phyloP scores from a whole-genome alignment of 176 grass and related monocot species.

The Calamus simplicifolius region DNA sequence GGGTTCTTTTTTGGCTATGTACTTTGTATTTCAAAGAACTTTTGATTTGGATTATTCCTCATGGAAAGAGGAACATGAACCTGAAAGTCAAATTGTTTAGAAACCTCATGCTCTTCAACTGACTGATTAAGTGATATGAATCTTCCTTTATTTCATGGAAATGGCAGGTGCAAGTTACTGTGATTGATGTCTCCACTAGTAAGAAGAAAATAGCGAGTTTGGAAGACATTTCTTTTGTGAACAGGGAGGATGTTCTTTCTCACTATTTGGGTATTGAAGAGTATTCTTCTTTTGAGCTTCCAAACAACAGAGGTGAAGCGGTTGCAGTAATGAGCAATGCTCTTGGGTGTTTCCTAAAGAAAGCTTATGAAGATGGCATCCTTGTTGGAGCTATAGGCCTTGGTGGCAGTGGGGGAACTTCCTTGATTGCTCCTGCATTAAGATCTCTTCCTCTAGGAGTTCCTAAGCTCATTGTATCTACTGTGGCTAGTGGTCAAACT shows the following conservation, averaged over 20 bases:
- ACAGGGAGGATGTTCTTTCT: conserved; percentile 62
- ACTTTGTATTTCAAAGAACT: no score
- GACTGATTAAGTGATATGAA: neutral
- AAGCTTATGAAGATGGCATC: conserved; percentile 37
- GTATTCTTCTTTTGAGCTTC: conserved; percentile 32
- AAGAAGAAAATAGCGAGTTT: conserved; percentile 21
- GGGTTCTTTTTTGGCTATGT: no score
- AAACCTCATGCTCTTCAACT: no score
- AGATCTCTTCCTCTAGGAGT: conserved; percentile 73
- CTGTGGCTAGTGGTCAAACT: conserved; percentile 75
- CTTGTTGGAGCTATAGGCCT: conserved; percentile 68
- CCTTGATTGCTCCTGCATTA: conserved; percentile 69
- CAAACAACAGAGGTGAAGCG: conserved; percentile 75
- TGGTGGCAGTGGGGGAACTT: conserved; percentile 85
- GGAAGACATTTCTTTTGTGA: conserved; percentile 39
- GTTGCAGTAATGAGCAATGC: conserved; percentile 51
- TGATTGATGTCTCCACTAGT: conserved; percentile 78
- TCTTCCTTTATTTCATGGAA: conserved; percentile 9
- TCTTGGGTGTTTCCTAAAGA: conserved; percentile 57
- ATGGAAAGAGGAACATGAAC: no score
- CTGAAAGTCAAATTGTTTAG: no score
- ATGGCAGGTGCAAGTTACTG: conserved; percentile 66
- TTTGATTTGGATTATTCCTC: no score
- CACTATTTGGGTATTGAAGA: conserved; percentile 16
- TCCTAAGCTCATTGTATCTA: conserved; percentile 91